These are phyloP conservation scores for Tagetes erecta DNA, from an alignment of 129 eudicot species.

Conservation along the genomic window DNA sequence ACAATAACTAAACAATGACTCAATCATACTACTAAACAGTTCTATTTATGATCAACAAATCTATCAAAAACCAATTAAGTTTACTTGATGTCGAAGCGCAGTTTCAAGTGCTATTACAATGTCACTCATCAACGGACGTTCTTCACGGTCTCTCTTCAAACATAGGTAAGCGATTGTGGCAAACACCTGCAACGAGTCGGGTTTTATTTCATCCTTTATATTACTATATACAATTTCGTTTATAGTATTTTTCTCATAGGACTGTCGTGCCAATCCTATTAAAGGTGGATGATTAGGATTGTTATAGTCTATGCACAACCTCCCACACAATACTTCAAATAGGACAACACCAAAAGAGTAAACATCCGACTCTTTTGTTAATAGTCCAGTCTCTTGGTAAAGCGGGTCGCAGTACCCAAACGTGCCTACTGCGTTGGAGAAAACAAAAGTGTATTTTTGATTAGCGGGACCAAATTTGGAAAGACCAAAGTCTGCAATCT, in stretches of 20 bases:
- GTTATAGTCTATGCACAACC: neutral
- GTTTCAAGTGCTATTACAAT: neutral
- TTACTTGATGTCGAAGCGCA: conserved; percentile 8
- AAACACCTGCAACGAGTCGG: neutral
- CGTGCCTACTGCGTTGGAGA: neutral
- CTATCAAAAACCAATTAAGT: no score
- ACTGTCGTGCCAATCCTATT: neutral
- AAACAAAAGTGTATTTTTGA: neutral
- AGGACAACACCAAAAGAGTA: conserved; percentile 8
- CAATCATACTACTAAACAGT: neutral
- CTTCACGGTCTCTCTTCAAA: neutral
- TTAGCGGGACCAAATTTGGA: neutral
- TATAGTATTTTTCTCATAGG: neutral
- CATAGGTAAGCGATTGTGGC: neutral
- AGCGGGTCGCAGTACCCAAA: neutral
- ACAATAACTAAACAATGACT: neutral
- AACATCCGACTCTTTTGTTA: conserved; percentile 14
- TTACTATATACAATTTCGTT: neutral
- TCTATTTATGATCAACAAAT: neutral
- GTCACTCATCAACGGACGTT: neutral
- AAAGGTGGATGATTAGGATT: neutral
- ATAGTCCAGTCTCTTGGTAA: neutral
- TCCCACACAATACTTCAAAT: conserved; percentile 10
- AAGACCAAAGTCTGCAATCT: conserved; percentile 9
- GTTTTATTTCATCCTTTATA: neutral